phyloP scores from a whole-genome alignment of 2,329 filamentous ascomycete genomes.

The Epichloe gansuensis region DNA sequence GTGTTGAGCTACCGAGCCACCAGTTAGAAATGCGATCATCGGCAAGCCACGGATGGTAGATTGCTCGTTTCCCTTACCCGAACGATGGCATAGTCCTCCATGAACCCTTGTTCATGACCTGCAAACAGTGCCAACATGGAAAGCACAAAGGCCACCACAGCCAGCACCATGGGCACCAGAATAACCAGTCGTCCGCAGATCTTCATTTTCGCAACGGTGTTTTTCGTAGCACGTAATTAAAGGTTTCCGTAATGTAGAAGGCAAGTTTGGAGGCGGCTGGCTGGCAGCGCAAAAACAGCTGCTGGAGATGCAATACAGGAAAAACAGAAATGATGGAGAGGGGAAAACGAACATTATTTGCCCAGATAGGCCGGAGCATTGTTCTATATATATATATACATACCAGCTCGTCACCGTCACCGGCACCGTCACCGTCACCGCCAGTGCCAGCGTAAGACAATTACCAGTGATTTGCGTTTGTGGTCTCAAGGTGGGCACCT shows the following conservation, averaged over 20 bases:
- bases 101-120: conserved; percentile 27
- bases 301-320: background rate
- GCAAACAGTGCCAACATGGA: conserved; percentile 28
- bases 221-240: background rate
- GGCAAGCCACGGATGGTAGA: too few relatives aligned
- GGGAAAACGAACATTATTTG: background rate
- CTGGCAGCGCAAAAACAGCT: background rate
- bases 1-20: conserved; percentile 21
- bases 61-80: conserved; percentile 18
- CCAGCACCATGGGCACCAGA: conserved; percentile 24
- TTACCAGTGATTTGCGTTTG: background rate
- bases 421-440: background rate
- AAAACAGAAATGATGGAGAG: background rate
- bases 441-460: background rate
- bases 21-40: background rate
- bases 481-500: background rate
- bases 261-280: background rate
- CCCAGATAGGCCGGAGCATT: background rate
- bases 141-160: conserved; percentile 27
- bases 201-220: conserved; percentile 1
- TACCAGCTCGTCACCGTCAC: background rate
- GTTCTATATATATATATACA: background rate
- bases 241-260: background rate
- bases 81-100: conserved; percentile 31
- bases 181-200: conserved; percentile 14